Evolutionary conservation across 805 yeast species (phyloP), one percentile per base, ranked within the genome.

Genomic region (Candida tallmaniae): DNA sequence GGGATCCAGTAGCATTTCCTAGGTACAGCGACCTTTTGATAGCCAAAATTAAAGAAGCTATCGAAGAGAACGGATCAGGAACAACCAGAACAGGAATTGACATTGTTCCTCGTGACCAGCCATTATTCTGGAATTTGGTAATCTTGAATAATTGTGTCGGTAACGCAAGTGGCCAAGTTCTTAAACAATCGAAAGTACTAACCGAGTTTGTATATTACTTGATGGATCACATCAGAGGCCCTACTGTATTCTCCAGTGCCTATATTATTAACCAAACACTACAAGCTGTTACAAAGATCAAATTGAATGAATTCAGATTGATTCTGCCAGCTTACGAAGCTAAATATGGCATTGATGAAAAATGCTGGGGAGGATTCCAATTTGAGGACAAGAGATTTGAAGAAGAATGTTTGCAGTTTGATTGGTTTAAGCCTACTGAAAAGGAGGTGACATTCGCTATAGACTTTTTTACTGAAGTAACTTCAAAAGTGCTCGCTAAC

Each of bases 21-120:
- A 56, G 54, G 28, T 53, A 76, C 18, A 67, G 73, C 23, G 54
- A 62, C 0, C 48, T 65, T n/a, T 56, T 83, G 13, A 58, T 70
- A 31, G 65, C 64, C 4, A 70, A 70, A 34, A 78, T 89, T 17
- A 62, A 67, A 23, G 76, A 70, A 22, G 95, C 90, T 50, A 67
- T 90, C 14, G 62, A 62, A 8, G 85, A 80, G 44, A 83, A 89
- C 43, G 83, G 78, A 3, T 97, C 97, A 0, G 97, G 97, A 3
- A 58, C 73, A 1, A 63, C 79, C 0, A 72, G 96, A 52, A 71
- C 76, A 4, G 76, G 81, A 0, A 63, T 72, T 5, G 89, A 83
- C 20, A 67, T 83, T 17, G 67, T 78, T 18, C 84, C 84, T n/a
- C 70, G 88, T 27, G 97, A 93, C 56, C 81, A 80, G 20, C 74